Evolutionary conservation across 331 rosid species (phyloP).

Genomic region (Malus hybrid): DNA sequence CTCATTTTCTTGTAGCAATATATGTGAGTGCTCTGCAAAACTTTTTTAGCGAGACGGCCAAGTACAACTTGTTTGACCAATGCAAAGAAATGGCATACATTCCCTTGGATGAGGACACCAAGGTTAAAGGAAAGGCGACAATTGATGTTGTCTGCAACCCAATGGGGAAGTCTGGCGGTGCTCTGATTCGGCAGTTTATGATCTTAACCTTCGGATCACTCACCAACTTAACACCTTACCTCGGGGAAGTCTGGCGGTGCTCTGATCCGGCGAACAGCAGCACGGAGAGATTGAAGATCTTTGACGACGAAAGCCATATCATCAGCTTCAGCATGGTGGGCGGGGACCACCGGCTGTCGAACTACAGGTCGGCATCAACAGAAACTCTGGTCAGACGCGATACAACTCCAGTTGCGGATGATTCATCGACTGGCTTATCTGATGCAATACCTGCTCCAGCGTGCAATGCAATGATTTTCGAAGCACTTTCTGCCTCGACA

Average conservation of each 20-base stretch:
- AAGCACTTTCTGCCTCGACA: too few relatives aligned
- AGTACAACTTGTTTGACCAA: conserved; percentile 91
- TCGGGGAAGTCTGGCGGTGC: conserved; percentile 40
- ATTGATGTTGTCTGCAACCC: conserved; percentile 97
- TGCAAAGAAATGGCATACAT: conserved; percentile 99
- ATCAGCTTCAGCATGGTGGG: too few relatives aligned
- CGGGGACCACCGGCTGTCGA: too few relatives aligned
- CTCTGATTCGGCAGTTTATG: conserved; percentile 92
- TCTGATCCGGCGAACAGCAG: too few relatives aligned
- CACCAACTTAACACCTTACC: conserved; percentile 86
- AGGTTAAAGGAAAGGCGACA: conserved; percentile 97
- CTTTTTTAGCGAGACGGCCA: conserved; percentile 96
- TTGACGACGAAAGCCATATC: too few relatives aligned
- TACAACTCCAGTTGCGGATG: too few relatives aligned
- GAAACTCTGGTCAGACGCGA: too few relatives aligned
- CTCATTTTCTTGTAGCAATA: conserved; percentile 92
- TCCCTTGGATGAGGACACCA: conserved; percentile 91
- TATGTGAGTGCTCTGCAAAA: conserved; percentile 94
- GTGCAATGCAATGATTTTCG: too few relatives aligned
- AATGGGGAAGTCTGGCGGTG: conserved; percentile 93
- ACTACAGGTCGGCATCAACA: too few relatives aligned
- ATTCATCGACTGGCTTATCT: too few relatives aligned
- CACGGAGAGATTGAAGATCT: too few relatives aligned
- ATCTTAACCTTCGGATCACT: conserved; percentile 80
- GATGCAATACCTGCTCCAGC: too few relatives aligned